Conservation (phyloP, 306 rosid genomes). For the Elaeagnus macrophylla region DNA sequence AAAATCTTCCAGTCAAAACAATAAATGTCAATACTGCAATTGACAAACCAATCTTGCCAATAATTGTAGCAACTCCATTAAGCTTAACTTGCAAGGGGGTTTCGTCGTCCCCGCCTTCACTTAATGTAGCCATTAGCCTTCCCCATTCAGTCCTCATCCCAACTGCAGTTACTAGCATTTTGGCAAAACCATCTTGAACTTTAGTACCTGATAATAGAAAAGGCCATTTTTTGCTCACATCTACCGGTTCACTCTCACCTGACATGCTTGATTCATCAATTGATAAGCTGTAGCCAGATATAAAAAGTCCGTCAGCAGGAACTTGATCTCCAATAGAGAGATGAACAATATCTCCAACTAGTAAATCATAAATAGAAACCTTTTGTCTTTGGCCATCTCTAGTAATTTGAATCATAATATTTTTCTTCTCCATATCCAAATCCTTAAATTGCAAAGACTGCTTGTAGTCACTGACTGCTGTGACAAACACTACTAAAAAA, state of each 20-base stretch:
- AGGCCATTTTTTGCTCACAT: conserved; percentile 31
- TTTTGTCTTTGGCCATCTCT: conserved; percentile 61
- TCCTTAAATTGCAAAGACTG: conserved; percentile 80
- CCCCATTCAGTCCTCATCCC: conserved; percentile 98
- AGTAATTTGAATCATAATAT: conserved; percentile 63
- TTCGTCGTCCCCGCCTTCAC: conserved; percentile 83
- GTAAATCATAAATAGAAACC: conserved; percentile 62
- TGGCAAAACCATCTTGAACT: conserved; percentile 82
- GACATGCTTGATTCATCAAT: conserved; percentile 83
- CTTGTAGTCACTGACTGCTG: conserved; percentile 75
- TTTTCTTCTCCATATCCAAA: conserved; percentile 76
- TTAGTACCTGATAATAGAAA: conserved; percentile 70
- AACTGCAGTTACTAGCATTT: conserved; percentile 72
- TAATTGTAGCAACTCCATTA: conserved; percentile 84
- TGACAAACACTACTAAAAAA: conserved; percentile 60
- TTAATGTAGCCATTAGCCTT: conserved; percentile 67
- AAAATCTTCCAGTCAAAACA: conserved; percentile 59
- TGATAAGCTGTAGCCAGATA: conserved; percentile 57
- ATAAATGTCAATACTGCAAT: conserved; percentile 63
- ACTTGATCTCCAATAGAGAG: conserved; percentile 73
- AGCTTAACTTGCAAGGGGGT: conserved; percentile 93
- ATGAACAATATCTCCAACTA: conserved; percentile 77
- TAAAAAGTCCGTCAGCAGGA: conserved; percentile 73
- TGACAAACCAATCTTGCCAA: conserved; percentile 78
- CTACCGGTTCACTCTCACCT: conserved; percentile 76